phyloP scores from a whole-genome alignment of 257 asterid species.

The Rauvolfia tetraphylla region DNA sequence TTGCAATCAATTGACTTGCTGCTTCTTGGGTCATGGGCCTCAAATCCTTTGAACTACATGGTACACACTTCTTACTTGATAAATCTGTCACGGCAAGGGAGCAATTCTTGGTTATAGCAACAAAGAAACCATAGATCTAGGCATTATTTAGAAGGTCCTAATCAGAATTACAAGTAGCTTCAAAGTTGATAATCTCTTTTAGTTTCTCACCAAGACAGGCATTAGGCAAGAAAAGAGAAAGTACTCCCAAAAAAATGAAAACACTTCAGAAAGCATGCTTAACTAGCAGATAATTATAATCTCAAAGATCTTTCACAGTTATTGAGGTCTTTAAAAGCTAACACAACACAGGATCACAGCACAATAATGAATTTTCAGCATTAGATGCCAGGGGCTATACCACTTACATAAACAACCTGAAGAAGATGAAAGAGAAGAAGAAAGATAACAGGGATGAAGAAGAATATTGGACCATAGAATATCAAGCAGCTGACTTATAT shows the following conservation, averaged over 20 bases:
- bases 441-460: neutral
- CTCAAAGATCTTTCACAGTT: neutral
- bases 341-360: neutral
- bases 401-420: neutral
- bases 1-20: slow-evolving; percentile 27
- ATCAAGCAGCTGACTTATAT: neutral
- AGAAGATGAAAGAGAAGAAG: neutral
- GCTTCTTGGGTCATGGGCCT: slow-evolving; percentile 42
- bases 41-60: slow-evolving; percentile 34
- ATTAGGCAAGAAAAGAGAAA: neutral
- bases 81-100: slow-evolving; percentile 47
- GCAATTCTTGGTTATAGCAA: neutral
- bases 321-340: neutral
- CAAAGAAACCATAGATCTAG: neutral
- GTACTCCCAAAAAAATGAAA: neutral
- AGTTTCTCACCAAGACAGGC: neutral
- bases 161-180: neutral
- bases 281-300: too few relatives aligned
- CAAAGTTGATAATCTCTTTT: neutral
- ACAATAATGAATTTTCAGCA: neutral
- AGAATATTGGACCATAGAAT: neutral
- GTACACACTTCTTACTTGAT: slow-evolving; percentile 70
- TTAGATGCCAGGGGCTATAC: too few relatives aligned
- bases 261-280: neutral
- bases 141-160: neutral